These are phyloP conservation scores for Lipomyces orientalis DNA, from an alignment of 805 yeast genomes.

Conservation along the genomic window DNA sequence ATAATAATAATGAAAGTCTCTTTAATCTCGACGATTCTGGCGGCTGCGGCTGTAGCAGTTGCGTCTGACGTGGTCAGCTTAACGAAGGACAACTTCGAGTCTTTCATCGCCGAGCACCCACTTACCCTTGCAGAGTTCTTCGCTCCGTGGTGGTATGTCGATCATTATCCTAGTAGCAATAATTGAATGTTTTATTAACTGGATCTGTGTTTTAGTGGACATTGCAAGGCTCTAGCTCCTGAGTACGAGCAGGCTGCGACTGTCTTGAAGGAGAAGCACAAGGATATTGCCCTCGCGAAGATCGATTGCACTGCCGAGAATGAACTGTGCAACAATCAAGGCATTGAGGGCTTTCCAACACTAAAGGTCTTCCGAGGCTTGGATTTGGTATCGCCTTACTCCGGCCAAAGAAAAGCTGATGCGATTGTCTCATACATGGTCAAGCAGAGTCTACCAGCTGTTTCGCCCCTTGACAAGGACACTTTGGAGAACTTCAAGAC, in stretches of 20 bases:
- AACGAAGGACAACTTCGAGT: conserved; percentile 65
- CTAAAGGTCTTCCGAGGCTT: conserved; percentile 72
- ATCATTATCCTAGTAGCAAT: not conserved
- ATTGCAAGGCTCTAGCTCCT: conserved; percentile 86
- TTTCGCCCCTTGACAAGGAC: conserved; percentile 55
- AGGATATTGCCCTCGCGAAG: conserved; percentile 76
- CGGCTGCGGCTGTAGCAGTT: conserved; percentile 45
- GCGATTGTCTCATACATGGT: conserved; percentile 80
- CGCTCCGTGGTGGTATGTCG: conserved; percentile 78
- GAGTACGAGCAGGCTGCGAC: conserved; percentile 78
- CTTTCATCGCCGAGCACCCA: conserved; percentile 71
- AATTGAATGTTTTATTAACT: not conserved
- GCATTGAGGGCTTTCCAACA: conserved; percentile 83
- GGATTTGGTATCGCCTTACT: conserved; percentile 64
- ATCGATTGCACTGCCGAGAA: conserved; percentile 82
- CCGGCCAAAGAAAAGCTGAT: conserved; percentile 82
- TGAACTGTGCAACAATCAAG: conserved; percentile 69
- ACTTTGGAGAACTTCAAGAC: conserved; percentile 58
- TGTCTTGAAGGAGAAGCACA: conserved; percentile 59
- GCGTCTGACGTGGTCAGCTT: conserved; percentile 88
- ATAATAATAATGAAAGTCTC: conserved; percentile 28
- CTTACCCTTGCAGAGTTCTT: conserved; percentile 85
- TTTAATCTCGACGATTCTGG: conserved; percentile 18
- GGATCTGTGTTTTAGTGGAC: conserved; percentile 58
- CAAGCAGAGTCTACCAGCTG: conserved; percentile 82